Percentiles rank a stretch among this genome's conserved stretches.
These are phyloP conservation scores for Tulasnella sp. DNA, from an alignment of 768 basidiomycete genomes.

Conservation along the genomic window DNA sequence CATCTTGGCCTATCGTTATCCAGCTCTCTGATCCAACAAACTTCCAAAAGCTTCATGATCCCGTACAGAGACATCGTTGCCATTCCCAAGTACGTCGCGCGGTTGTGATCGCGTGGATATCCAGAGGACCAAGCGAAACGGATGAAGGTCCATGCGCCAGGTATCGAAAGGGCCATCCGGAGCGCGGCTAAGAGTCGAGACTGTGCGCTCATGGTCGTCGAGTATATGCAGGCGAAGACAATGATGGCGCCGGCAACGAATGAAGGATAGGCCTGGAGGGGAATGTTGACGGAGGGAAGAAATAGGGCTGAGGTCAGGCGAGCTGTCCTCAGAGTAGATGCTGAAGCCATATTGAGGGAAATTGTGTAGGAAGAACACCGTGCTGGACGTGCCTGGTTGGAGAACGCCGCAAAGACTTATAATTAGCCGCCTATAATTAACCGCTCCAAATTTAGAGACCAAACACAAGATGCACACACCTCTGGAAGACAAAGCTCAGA, in stretches of 20 bases:
- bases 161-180: conserved; percentile 31
- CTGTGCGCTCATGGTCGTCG: not conserved
- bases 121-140: conserved; percentile 25
- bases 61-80: conserved; percentile 16
- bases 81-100: conserved; percentile 27
- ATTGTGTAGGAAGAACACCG: too few relatives aligned
- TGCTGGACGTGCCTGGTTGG: too few relatives aligned
- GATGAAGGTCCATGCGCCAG: conserved; percentile 6
- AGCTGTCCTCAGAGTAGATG: not conserved
- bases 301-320: not conserved
- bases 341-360: not conserved
- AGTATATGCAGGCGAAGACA: conserved; percentile 28
- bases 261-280: not conserved
- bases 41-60: conserved; percentile 24
- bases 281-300: conserved; percentile 17
- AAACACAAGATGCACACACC: too few relatives aligned
- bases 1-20: conserved; percentile 17
- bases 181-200: not conserved
- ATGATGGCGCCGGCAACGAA: not conserved
- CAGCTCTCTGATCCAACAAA: conserved; percentile 22
- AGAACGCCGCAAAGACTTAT: too few relatives aligned
- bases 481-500: too few relatives aligned
- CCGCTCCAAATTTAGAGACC: not conserved
- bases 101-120: conserved; percentile 8
- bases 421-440: too few relatives aligned